phyloP scores from a whole-genome alignment of 1,284 basidiomycete genomes.

The Ganoderma sinense region DNA sequence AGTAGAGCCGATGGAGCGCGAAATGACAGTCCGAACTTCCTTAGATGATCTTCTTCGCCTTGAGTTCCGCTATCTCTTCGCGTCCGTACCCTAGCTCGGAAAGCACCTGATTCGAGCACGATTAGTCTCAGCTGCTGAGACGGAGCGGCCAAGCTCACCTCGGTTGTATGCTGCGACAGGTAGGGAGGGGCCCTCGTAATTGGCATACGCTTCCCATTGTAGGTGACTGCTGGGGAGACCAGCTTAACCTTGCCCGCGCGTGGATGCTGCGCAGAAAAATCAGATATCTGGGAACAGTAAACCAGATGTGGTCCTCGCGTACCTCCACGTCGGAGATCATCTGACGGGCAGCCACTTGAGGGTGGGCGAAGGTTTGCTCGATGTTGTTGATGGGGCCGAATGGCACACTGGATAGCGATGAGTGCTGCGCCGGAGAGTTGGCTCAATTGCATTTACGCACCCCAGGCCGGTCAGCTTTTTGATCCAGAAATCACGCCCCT shows the following conservation, averaged over 20 bases:
- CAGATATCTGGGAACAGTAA: constrained; percentile 2
- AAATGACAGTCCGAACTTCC: background rate
- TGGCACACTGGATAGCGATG: constrained; percentile 59
- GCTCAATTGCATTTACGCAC: constrained; percentile 43
- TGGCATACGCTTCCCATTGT: constrained; percentile 85
- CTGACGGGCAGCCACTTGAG: constrained; percentile 78
- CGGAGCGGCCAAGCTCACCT: constrained; percentile 52
- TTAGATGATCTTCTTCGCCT: constrained; percentile 62
- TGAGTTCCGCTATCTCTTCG: constrained; percentile 62
- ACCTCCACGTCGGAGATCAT: constrained; percentile 71
- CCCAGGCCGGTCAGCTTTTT: constrained; percentile 77
- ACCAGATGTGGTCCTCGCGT: constrained; percentile 38
- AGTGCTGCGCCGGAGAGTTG: background rate
- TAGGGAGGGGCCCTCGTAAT: constrained; percentile 83
- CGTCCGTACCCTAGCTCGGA: constrained; percentile 72
- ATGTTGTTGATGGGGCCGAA: constrained; percentile 96
- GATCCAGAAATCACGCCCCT: constrained; percentile 78
- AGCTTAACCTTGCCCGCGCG: constrained; percentile 83
- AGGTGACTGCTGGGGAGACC: constrained; percentile 86
- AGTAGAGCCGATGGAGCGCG: background rate
- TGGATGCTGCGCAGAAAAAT: constrained; percentile 37
- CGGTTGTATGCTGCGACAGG: constrained; percentile 83
- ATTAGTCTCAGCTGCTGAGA: constrained; percentile 3
- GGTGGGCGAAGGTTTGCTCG: constrained; percentile 89
- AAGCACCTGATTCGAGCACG: constrained; percentile 57